A percentile compares a stretch with the other conserved stretches of the same genome.
These are phyloP conservation scores for Colletotrichum graminicola DNA, from an alignment of 2,329 filamentous ascomycete species.

Conservation along the genomic window DNA sequence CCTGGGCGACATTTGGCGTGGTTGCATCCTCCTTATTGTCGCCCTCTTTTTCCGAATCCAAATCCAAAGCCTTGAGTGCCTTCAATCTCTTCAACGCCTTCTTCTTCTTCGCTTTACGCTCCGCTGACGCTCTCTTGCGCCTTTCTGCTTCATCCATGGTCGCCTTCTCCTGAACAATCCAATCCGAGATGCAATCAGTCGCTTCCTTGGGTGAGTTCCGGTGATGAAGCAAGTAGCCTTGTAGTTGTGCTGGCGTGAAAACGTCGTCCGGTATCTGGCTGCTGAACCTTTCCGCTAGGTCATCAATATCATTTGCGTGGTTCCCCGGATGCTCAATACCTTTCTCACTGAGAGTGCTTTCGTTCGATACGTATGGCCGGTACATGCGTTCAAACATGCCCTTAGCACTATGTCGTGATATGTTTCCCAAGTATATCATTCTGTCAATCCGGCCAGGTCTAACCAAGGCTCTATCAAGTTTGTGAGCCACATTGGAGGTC, in stretches of 20 bases:
- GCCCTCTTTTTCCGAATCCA: neutral
- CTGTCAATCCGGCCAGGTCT: conserved; percentile 78
- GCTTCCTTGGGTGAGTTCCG: conserved; percentile 8
- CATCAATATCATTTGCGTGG: neutral
- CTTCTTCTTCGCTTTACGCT: conserved; percentile 31
- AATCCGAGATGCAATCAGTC: neutral
- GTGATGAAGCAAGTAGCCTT: conserved; percentile 34
- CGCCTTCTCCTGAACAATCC: conserved; percentile 34
- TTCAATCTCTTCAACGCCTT: conserved; percentile 21
- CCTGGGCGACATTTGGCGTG: neutral
- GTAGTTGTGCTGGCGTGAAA: conserved; percentile 37
- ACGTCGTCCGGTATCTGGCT: conserved; percentile 22
- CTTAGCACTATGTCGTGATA: conserved; percentile 51
- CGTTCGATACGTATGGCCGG: neutral
- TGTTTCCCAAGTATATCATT: conserved; percentile 73
- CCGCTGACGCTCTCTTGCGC: conserved; percentile 12
- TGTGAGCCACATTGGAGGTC: conserved; percentile 76
- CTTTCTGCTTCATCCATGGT: conserved; percentile 31
- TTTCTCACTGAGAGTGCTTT: neutral
- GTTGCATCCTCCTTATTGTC: neutral
- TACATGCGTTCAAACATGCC: conserved; percentile 41
- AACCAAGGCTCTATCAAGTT: conserved; percentile 71
- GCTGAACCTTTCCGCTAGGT: conserved; percentile 16
- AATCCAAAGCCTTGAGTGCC: conserved; percentile 13
- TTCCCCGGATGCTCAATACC: neutral